A percentile compares a stretch with the other conserved stretches of the same genome.
Conservation (phyloP, 2,329 filamentous ascomycete genomes). For the Dryadomyces quercus-mongolicae region DNA sequence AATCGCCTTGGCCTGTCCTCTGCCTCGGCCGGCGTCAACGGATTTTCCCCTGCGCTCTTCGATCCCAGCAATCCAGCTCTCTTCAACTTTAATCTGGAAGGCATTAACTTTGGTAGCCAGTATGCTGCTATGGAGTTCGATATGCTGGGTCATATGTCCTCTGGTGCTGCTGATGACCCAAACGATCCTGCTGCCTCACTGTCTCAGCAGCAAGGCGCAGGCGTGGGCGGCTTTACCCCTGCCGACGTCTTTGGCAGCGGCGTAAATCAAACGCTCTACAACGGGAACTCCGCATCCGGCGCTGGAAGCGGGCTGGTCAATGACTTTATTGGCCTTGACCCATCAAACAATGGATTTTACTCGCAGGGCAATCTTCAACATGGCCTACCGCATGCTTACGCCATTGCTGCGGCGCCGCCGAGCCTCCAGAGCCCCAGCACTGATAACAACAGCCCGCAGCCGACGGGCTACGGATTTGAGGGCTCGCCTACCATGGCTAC, state of each 20-base stretch:
- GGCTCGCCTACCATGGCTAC: constrained; percentile 35
- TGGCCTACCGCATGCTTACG: constrained; percentile 52
- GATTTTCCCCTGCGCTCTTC: constrained; percentile 53
- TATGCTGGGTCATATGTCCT: constrained; percentile 92
- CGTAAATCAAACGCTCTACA: constrained; percentile 34
- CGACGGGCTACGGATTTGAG: constrained; percentile 40
- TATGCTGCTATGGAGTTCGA: constrained; percentile 94
- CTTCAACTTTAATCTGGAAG: constrained; percentile 93
- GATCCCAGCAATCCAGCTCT: constrained; percentile 85
- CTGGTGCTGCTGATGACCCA: constrained; percentile 71
- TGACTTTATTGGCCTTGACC: constrained; percentile 42
- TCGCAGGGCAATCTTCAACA: constrained; percentile 48
- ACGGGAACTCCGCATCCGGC: constrained; percentile 22
- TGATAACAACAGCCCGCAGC: constrained; percentile 49
- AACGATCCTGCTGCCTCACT: constrained; percentile 44
- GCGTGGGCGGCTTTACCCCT: constrained; percentile 23
- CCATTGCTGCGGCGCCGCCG: constrained; percentile 49
- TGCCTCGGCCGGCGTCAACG: constrained; percentile 35
- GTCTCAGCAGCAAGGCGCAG: constrained; percentile 25
- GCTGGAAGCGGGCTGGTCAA: constrained; percentile 27
- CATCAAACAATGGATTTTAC: constrained; percentile 33
- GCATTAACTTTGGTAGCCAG: constrained; percentile 89
- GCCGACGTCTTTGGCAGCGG: constrained; percentile 40
- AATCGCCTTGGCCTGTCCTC: constrained; percentile 35
- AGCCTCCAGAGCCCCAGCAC: constrained; percentile 53